Conservation (phyloP, 257 asterid species). For the Leptodermis oblonga region DNA sequence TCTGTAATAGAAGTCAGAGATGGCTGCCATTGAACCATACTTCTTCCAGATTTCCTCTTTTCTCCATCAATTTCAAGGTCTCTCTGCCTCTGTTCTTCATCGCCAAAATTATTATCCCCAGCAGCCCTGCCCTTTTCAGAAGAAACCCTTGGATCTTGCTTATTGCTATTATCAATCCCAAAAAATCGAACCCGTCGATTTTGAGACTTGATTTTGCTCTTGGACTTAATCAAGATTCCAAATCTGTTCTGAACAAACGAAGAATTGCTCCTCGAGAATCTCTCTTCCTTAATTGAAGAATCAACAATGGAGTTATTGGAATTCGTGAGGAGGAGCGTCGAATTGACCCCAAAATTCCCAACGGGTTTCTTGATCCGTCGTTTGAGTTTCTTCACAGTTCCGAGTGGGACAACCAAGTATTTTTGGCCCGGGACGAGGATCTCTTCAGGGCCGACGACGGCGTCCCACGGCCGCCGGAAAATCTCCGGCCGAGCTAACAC, state of each 20-base stretch:
- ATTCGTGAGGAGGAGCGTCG: background rate
- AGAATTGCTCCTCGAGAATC: constrained; percentile 13
- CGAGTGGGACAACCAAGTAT: constrained; percentile 48
- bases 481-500: constrained; percentile 55
- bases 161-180: constrained; percentile 28
- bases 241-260: background rate
- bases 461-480: constrained; percentile 61
- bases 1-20: constrained; percentile 48
- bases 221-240: constrained; percentile 44
- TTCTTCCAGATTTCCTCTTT: constrained; percentile 31
- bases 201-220: constrained; percentile 30
- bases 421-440: constrained; percentile 64
- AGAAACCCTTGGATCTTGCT: constrained; percentile 13
- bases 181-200: constrained; percentile 42
- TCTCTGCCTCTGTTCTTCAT: constrained; percentile 6
- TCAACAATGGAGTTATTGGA: background rate
- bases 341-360: background rate
- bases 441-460: constrained; percentile 49
- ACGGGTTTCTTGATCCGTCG: constrained; percentile 32
- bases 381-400: constrained; percentile 54
- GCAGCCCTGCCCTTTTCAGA: background rate
- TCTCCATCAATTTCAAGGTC: constrained; percentile 8
- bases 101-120: background rate
- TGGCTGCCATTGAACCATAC: constrained; percentile 47
- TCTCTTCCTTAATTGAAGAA: constrained; percentile 8